Evolutionary conservation across 148 eudicot species (phyloP).

Genomic region (Chenopodium berlandieri): DNA sequence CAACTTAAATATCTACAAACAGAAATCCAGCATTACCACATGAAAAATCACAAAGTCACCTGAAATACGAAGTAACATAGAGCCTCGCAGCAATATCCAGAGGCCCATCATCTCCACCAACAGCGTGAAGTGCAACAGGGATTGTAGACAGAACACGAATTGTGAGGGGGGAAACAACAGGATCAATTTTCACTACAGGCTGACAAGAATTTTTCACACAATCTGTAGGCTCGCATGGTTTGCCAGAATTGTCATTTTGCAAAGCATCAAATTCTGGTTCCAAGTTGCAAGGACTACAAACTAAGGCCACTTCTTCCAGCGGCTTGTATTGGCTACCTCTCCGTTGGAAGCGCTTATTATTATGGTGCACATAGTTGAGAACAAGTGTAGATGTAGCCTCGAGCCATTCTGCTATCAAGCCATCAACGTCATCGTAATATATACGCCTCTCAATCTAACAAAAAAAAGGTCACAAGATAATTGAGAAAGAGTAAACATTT

Average conservation of each 20-base stretch:
- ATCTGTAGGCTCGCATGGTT: constrained; percentile 13
- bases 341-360: constrained; percentile 41
- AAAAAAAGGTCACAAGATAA: not conserved
- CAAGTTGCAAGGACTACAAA: constrained; percentile 44
- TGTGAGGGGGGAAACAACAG: constrained; percentile 68
- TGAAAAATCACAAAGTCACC: constrained; percentile 25
- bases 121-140: constrained; percentile 75
- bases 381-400: constrained; percentile 73
- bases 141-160: constrained; percentile 62
- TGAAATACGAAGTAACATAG: constrained; percentile 63
- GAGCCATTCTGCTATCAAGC: constrained; percentile 79
- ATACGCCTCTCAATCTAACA: constrained; percentile 79
- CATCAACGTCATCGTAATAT: constrained; percentile 85
- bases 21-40: not conserved
- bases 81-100: constrained; percentile 79
- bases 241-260: constrained; percentile 16
- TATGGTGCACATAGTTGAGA: constrained; percentile 43
- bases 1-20: constrained; percentile 18
- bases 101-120: constrained; percentile 89
- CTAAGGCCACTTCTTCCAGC: constrained; percentile 62
- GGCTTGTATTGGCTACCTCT: constrained; percentile 54
- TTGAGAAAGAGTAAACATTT: constrained; percentile 2
- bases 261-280: constrained; percentile 24
- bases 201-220: constrained; percentile 1
- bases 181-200: constrained; percentile 33